These are phyloP conservation scores for Penicillium chermesinum DNA, from an alignment of 495 filamentous ascomycete species.

Conservation along the genomic window DNA sequence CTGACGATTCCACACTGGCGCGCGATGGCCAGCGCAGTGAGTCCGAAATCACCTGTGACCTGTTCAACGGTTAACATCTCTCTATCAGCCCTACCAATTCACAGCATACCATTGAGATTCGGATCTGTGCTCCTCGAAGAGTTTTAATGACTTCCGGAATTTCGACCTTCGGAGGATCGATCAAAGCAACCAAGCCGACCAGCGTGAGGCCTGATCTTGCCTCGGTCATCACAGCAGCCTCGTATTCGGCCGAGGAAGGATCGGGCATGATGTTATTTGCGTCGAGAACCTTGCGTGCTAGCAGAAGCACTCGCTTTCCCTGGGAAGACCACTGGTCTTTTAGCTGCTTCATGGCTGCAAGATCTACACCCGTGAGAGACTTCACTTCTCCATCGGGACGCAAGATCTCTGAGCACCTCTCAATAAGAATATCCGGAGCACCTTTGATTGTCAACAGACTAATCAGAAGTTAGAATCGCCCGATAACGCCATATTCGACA, in stretches of 20 bases:
- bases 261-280: slow-evolving; percentile 26
- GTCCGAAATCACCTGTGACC: slow-evolving; percentile 61
- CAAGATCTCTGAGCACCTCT: slow-evolving; percentile 47
- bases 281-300: slow-evolving; percentile 53
- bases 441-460: slow-evolving; percentile 55
- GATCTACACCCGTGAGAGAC: slow-evolving; percentile 33
- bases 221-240: slow-evolving; percentile 44
- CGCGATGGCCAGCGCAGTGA: slow-evolving; percentile 63
- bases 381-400: slow-evolving; percentile 42
- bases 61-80: not conserved
- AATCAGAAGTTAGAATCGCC: not conserved
- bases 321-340: slow-evolving; percentile 60
- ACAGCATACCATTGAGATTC: slow-evolving; percentile 56
- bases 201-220: slow-evolving; percentile 49
- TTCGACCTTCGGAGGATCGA: slow-evolving; percentile 63
- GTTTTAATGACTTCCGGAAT: slow-evolving; percentile 55
- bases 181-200: slow-evolving; percentile 60
- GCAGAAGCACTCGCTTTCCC: slow-evolving; percentile 58
- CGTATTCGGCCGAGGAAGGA: slow-evolving; percentile 43
- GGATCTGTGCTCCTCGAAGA: slow-evolving; percentile 56
- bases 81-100: not conserved
- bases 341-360: slow-evolving; percentile 40
- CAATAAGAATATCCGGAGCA: slow-evolving; percentile 58
- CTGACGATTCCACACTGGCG: slow-evolving; percentile 59
- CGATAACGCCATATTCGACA: too few relatives aligned